A percentile compares a stretch with the other conserved stretches of the same genome.
phyloP scores from a whole-genome alignment of 129 eudicot genomes.

The Saussurea involucrata region DNA sequence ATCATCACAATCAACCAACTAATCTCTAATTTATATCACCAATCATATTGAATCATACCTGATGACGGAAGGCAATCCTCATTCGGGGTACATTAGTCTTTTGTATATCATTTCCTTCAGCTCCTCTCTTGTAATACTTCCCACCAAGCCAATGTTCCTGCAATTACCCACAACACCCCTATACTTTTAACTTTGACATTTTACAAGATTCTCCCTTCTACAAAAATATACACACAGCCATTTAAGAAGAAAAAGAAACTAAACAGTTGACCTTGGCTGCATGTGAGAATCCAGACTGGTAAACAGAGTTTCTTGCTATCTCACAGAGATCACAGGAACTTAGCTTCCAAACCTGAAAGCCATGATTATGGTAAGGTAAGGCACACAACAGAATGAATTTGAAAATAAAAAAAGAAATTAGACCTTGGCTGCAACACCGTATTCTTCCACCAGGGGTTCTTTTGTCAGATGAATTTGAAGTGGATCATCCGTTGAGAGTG shows the following conservation, averaged over 20 bases:
- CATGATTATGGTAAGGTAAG: background rate
- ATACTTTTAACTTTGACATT: background rate
- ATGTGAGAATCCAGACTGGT: constrained; percentile 93
- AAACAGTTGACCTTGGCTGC: constrained; percentile 66
- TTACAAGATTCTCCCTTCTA: background rate
- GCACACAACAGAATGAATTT: background rate
- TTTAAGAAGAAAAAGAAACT: too few relatives aligned
- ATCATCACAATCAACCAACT: background rate
- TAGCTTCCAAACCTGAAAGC: constrained; percentile 89
- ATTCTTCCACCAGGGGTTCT: constrained; percentile 96
- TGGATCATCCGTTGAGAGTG: constrained; percentile 92
- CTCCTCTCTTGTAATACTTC: constrained; percentile 64
- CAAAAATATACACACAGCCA: too few relatives aligned
- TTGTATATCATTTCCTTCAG: constrained; percentile 90
- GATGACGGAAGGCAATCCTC: constrained; percentile 79
- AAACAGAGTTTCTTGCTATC: constrained; percentile 92
- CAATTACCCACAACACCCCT: background rate
- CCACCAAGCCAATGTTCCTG: constrained; percentile 92
- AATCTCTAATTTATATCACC: background rate
- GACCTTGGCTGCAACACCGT: constrained; percentile 98
- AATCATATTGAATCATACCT: constrained; percentile 28
- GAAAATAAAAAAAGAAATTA: background rate
- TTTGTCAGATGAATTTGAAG: constrained; percentile 93
- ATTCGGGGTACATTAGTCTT: constrained; percentile 79
- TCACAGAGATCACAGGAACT: constrained; percentile 96